These are phyloP conservation scores for Albizia julibrissin DNA, from an alignment of 306 rosid species.

Conservation along the genomic window DNA sequence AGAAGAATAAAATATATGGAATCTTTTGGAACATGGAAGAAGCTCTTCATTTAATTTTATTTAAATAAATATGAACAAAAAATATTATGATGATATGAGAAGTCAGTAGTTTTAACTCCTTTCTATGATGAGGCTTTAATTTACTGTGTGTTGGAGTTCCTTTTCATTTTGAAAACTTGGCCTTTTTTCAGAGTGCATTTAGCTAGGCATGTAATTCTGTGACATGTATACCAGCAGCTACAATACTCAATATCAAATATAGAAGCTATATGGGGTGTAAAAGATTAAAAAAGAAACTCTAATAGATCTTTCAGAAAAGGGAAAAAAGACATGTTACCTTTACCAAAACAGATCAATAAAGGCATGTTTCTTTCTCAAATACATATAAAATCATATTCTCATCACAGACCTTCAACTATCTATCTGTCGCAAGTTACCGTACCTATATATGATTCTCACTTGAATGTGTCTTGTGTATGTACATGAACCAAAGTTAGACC, in stretches of 20 bases:
- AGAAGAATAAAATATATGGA: background rate
- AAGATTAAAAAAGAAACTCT: background rate
- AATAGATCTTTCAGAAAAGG: background rate
- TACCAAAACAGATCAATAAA: background rate
- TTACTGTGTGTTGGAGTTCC: background rate
- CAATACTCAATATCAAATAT: background rate
- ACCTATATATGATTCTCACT: background rate
- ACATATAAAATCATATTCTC: slow-evolving; percentile 4
- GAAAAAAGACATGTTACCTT: background rate
- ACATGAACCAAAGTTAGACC: background rate
- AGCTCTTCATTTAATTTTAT: background rate
- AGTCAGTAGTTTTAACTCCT: background rate
- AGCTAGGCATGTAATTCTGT: background rate
- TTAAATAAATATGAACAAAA: background rate
- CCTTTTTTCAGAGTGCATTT: background rate
- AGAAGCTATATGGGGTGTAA: background rate
- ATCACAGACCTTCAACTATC: slow-evolving; percentile 6
- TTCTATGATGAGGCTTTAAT: background rate
- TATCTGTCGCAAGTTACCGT: background rate
- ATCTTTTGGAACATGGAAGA: background rate
- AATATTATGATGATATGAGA: background rate
- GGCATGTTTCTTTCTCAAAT: slow-evolving; percentile 3
- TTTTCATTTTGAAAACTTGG: background rate
- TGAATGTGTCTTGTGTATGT: background rate
- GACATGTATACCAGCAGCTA: background rate